phyloP scores from a whole-genome alignment of 768 basidiomycete genomes.

The Boletus vermiculosoides region DNA sequence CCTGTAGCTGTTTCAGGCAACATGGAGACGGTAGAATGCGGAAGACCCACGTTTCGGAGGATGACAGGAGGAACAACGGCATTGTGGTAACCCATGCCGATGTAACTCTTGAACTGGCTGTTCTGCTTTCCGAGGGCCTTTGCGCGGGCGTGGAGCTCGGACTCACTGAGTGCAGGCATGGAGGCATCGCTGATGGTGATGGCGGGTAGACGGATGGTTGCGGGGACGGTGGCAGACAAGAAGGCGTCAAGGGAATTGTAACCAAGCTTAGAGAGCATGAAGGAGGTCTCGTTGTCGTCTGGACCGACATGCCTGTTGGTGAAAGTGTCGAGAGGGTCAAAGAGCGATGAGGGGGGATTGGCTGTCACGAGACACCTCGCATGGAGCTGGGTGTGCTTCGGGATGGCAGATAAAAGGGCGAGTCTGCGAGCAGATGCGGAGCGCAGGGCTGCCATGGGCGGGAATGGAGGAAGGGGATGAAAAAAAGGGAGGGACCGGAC shows the following conservation, averaged over 20 bases:
- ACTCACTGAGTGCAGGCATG: conserved; percentile 80
- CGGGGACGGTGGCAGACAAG: conserved; percentile 77
- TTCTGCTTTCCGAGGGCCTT: conserved; percentile 77
- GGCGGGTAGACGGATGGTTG: conserved; percentile 68
- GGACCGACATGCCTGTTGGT: conserved; percentile 91
- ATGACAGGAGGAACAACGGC: conserved; percentile 96
- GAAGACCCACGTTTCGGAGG: conserved; percentile 71
- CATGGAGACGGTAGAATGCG: background rate
- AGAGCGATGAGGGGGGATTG: conserved; percentile 60
- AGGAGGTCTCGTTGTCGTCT: conserved; percentile 70
- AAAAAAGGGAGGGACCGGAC: conserved; percentile 18
- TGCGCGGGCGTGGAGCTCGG: conserved; percentile 74
- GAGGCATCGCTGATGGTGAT: conserved; percentile 60
- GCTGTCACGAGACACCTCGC: conserved; percentile 57
- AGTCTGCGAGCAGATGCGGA: conserved; percentile 26
- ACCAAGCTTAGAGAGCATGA: conserved; percentile 83
- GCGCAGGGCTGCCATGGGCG: conserved; percentile 31
- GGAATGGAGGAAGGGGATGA: conserved; percentile 14
- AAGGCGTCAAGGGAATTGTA: conserved; percentile 89
- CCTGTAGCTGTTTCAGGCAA: conserved; percentile 38
- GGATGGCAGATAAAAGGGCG: conserved; percentile 14
- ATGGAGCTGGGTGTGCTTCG: conserved; percentile 19
- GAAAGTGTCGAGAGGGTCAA: conserved; percentile 88
- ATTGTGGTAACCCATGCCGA: conserved; percentile 97
- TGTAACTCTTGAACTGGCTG: conserved; percentile 85